Percentiles rank a stretch among this genome's conserved stretches.
Conservation (phyloP, 2,329 filamentous ascomycete species). For the Alternaria triticimaculans region DNA sequence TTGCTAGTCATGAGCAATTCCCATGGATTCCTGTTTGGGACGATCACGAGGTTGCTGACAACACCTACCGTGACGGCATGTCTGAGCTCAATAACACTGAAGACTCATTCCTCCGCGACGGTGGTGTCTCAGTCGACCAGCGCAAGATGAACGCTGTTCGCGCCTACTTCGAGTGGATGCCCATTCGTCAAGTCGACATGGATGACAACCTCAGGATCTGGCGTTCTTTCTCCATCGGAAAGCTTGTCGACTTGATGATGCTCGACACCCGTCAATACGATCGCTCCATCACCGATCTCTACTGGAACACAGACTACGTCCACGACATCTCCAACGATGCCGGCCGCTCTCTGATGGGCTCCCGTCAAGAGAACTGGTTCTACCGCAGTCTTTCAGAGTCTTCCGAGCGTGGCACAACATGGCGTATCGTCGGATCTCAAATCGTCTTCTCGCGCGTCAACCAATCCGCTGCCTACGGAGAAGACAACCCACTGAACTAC, state of each 20-base stretch:
- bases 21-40: constrained; percentile 58
- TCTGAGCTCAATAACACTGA: constrained; percentile 54
- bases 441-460: constrained; percentile 69
- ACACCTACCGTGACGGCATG: constrained; percentile 51
- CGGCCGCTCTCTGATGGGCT: constrained; percentile 73
- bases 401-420: constrained; percentile 69
- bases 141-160: constrained; percentile 57
- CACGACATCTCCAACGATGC: constrained; percentile 70
- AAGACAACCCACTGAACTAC: constrained; percentile 58
- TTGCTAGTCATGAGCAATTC: constrained; percentile 49
- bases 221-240: constrained; percentile 52
- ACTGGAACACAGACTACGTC: constrained; percentile 68
- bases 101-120: constrained; percentile 48
- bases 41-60: constrained; percentile 51
- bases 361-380: constrained; percentile 73
- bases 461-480: constrained; percentile 53
- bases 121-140: constrained; percentile 52
- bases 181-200: constrained; percentile 53
- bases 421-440: constrained; percentile 75
- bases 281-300: constrained; percentile 52
- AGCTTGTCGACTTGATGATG: constrained; percentile 52
- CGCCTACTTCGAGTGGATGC: constrained; percentile 56
- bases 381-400: constrained; percentile 61
- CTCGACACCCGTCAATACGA: constrained; percentile 54
- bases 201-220: constrained; percentile 53